These are phyloP conservation scores for Suhomyces terraborum DNA, from an alignment of 1,139 yeast species.

Conservation along the genomic window DNA sequence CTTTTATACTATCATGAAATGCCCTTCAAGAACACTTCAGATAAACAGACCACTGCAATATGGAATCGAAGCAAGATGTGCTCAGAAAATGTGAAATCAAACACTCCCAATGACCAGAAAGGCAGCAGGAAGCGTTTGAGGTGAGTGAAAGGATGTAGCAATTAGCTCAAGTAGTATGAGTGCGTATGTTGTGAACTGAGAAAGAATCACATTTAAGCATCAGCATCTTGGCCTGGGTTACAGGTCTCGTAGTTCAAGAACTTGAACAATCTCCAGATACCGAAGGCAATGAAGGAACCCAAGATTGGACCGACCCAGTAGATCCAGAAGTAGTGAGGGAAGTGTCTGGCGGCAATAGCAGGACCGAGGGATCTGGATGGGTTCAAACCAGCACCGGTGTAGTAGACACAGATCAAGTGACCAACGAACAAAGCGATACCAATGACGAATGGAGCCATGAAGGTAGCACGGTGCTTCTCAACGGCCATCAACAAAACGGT, in stretches of 20 bases:
- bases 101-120: background rate
- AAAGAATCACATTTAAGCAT: slow-evolving; percentile 9
- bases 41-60: background rate
- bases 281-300: slow-evolving; percentile 68
- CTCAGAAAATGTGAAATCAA: background rate
- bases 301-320: slow-evolving; percentile 87
- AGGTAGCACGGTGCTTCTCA: slow-evolving; percentile 76
- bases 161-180: too few species aligned
- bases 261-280: slow-evolving; percentile 68
- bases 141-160: too few species aligned
- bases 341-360: slow-evolving; percentile 64
- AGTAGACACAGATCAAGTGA: slow-evolving; percentile 79
- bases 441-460: slow-evolving; percentile 80
- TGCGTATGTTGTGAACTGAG: too few species aligned
- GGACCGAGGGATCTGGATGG: slow-evolving; percentile 93
- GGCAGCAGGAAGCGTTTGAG: background rate
- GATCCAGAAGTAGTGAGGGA: slow-evolving; percentile 88
- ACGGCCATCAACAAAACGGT: slow-evolving; percentile 85
- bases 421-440: slow-evolving; percentile 83
- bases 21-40: background rate
- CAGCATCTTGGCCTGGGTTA: slow-evolving; percentile 70
- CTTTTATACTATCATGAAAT: background rate
- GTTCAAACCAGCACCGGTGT: slow-evolving; percentile 90
- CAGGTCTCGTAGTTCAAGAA: slow-evolving; percentile 68
- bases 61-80: background rate